These are phyloP conservation scores for Euphorbia peplus DNA, from an alignment of 345 rosid genomes.

Conservation along the genomic window DNA sequence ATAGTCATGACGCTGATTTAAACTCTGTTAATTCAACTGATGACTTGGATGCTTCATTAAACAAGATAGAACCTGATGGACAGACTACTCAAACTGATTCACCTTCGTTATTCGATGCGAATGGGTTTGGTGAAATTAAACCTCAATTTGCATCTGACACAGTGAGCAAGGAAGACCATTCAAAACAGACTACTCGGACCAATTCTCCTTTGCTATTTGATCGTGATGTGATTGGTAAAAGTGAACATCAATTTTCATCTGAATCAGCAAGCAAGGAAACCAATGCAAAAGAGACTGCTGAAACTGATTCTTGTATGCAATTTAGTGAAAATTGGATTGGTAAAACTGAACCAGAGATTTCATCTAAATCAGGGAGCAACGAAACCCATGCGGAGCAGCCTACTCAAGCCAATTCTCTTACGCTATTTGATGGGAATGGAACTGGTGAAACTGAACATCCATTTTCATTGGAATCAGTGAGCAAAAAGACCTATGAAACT, in stretches of 20 bases:
- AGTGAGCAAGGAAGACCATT: conserved; percentile 17
- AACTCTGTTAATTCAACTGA: conserved; percentile 15
- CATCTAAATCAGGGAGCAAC: conserved; percentile 16
- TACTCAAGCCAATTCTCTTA: conserved; percentile 24
- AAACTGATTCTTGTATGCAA: conserved; percentile 17
- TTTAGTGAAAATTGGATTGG: conserved; percentile 22
- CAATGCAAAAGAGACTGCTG: conserved; percentile 30
- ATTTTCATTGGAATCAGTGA: conserved; percentile 22
- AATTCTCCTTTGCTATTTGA: conserved; percentile 21
- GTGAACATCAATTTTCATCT: conserved; percentile 25
- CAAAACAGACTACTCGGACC: conserved; percentile 28
- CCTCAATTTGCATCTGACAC: conserved; percentile 23
- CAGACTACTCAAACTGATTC: conserved; percentile 26
- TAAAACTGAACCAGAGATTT: conserved; percentile 27
- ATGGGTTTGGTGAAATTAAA: conserved; percentile 24
- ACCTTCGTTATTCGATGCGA: conserved; percentile 23
- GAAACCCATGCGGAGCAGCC: conserved; percentile 28
- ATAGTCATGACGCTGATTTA: conserved; percentile 28
- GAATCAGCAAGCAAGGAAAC: conserved; percentile 21
- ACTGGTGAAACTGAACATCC: conserved; percentile 26
- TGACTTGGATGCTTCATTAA: background rate
- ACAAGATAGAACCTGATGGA: conserved; percentile 16
- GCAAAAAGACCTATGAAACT: conserved; percentile 17
- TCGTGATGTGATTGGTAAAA: conserved; percentile 22
- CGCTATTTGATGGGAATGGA: conserved; percentile 19